Conservation (phyloP, 306 rosid genomes). For the Benincasa hispida region DNA sequence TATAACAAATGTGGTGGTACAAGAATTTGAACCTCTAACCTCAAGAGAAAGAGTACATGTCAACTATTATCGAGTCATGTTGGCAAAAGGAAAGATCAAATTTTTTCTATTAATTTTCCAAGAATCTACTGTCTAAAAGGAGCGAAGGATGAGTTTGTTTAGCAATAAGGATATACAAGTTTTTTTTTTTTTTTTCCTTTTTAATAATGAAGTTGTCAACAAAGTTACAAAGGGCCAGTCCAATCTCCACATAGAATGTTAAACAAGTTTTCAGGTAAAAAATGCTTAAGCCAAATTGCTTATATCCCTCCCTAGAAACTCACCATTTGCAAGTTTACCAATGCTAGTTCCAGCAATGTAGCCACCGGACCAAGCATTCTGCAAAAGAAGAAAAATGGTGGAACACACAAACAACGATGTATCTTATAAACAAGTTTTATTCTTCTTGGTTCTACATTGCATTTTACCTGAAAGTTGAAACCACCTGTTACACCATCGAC, state of each 20-base stretch:
- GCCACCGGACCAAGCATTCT: conserved; percentile 96
- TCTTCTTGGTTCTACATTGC: background rate
- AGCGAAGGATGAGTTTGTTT: no score
- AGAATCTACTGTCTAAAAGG: no score
- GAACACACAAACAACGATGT: background rate
- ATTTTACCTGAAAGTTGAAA: conserved; percentile 84
- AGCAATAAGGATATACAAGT: no score
- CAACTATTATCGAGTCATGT: no score
- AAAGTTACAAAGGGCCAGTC: no score
- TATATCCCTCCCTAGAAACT: background rate
- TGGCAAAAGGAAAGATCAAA: background rate
- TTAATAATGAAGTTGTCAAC: no score
- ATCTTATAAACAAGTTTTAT: background rate
- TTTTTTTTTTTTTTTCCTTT: no score
- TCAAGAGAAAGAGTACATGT: no score
- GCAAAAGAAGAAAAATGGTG: background rate
- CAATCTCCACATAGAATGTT: background rate
- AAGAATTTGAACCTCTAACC: background rate
- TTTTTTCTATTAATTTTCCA: no score
- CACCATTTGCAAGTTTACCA: conserved; percentile 30
- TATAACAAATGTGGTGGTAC: background rate
- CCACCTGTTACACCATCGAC: conserved; percentile 93
- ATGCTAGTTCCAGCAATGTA: conserved; percentile 68
- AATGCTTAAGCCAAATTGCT: background rate
- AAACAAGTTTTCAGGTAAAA: background rate